These are phyloP conservation scores for Furcasterigmium sp. DNA, from an alignment of 2,329 filamentous ascomycete species.

Conservation along the genomic window DNA sequence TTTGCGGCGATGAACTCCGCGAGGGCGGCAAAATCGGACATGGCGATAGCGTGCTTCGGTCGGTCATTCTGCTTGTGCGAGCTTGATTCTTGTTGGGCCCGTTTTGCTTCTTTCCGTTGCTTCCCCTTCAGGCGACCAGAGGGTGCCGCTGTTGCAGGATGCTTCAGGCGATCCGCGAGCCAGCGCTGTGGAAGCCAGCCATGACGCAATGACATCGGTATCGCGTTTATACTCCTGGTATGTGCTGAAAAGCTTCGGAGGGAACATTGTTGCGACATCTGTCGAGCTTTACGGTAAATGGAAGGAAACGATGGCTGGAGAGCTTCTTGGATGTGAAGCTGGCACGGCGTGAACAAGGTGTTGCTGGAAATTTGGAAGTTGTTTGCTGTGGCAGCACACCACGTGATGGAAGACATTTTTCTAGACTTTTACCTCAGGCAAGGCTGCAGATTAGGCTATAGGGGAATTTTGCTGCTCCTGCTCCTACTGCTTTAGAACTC, in stretches of 20 bases:
- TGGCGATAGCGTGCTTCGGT: slow-evolving; percentile 25
- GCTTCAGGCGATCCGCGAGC: slow-evolving; percentile 19
- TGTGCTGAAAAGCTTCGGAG: slow-evolving; percentile 20
- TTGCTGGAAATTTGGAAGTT: too few relatives aligned
- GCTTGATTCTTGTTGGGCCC: neutral
- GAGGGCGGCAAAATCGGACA: slow-evolving; percentile 30
- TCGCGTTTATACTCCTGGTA: slow-evolving; percentile 36
- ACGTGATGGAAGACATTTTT: too few relatives aligned
- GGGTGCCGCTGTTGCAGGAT: neutral
- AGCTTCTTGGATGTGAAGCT: too few relatives aligned
- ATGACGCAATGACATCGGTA: slow-evolving; percentile 30
- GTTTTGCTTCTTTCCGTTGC: slow-evolving; percentile 17
- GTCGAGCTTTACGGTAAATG: too few relatives aligned
- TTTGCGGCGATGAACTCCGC: slow-evolving; percentile 32
- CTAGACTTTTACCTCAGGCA: too few relatives aligned
- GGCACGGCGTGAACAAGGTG: too few relatives aligned
- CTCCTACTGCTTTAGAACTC: too few relatives aligned
- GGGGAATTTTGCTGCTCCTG: too few relatives aligned
- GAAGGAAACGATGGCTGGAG: too few relatives aligned
- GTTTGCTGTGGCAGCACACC: too few relatives aligned
- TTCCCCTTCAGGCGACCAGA: slow-evolving; percentile 20
- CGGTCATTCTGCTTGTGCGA: neutral
- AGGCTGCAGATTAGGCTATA: too few relatives aligned
- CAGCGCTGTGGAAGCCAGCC: slow-evolving; percentile 35
- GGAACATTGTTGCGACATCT: too few relatives aligned